Conservation (phyloP, 768 basidiomycete species). For the Piloderma croceum region DNA sequence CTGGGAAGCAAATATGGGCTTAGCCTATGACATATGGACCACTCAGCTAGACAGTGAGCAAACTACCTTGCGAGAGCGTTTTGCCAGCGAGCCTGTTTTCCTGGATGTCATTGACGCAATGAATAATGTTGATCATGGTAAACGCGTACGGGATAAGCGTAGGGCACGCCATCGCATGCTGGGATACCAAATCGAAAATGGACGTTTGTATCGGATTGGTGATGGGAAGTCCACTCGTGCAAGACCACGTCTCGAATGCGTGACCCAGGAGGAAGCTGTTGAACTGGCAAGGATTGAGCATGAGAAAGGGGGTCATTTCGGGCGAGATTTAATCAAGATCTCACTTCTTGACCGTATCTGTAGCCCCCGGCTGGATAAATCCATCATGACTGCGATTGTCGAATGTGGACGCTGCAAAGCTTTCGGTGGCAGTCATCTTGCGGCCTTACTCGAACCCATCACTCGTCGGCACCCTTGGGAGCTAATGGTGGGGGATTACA, state of each 20-base stretch:
- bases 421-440: constrained; percentile 14
- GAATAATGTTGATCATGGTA: not conserved
- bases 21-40: constrained; percentile 10
- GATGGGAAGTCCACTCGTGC: not conserved
- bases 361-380: constrained; percentile 15
- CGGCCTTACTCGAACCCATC: constrained; percentile 19
- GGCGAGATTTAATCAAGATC: constrained; percentile 28
- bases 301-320: constrained; percentile 21
- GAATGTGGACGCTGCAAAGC: constrained; percentile 17
- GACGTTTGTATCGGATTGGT: constrained; percentile 18
- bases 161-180: not conserved
- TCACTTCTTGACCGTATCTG: constrained; percentile 24
- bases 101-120: not conserved
- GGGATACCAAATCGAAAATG: constrained; percentile 23
- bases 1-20: constrained; percentile 16
- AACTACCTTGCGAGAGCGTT: constrained; percentile 7
- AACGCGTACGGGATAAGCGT: not conserved
- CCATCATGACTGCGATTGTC: constrained; percentile 10
- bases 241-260: not conserved
- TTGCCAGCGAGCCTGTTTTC: constrained; percentile 6
- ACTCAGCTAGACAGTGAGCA: not conserved
- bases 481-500: constrained; percentile 17
- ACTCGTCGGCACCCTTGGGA: constrained; percentile 14
- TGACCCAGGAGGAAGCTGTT: constrained; percentile 20
- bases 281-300: constrained; percentile 13